phyloP scores from a whole-genome alignment of 2,329 filamentous ascomycete species.

The Exophiala dermatitidis region DNA sequence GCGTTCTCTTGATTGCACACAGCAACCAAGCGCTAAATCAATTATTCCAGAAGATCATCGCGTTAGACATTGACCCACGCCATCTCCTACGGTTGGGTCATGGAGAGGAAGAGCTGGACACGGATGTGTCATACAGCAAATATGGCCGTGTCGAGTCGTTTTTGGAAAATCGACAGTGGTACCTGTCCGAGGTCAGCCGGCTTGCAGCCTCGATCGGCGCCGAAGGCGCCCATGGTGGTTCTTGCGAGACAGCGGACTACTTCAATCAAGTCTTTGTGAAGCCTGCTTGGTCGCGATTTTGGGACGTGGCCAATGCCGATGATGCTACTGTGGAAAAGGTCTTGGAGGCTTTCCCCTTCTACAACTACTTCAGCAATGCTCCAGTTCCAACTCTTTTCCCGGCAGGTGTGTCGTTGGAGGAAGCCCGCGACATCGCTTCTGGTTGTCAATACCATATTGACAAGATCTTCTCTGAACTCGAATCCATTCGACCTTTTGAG shows the following conservation, averaged over 20 bases:
- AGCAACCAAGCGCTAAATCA: constrained; percentile 98
- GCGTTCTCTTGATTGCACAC: constrained; percentile 86
- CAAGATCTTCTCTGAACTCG: constrained; percentile 84
- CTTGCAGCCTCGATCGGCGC: constrained; percentile 78
- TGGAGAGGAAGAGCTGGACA: constrained; percentile 87
- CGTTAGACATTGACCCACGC: constrained; percentile 87
- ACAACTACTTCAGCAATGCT: constrained; percentile 76
- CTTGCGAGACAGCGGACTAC: constrained; percentile 93
- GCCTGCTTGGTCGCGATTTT: constrained; percentile 82
- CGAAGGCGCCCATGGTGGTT: constrained; percentile 89
- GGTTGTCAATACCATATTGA: constrained; percentile 85
- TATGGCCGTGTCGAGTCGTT: constrained; percentile 92
- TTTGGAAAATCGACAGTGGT: constrained; percentile 72
- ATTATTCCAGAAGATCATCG: constrained; percentile 95
- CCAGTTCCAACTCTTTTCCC: constrained; percentile 74
- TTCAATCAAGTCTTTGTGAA: constrained; percentile 89
- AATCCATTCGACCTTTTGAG: constrained; percentile 91
- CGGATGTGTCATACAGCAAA: constrained; percentile 83
- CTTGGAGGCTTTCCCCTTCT: constrained; percentile 74
- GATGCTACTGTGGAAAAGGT: constrained; percentile 56
- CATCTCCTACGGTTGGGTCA: constrained; percentile 88
- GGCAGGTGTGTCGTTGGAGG: constrained; percentile 54
- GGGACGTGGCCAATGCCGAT: constrained; percentile 54
- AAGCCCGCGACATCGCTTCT: constrained; percentile 65
- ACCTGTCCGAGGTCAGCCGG: constrained; percentile 76